Evolutionary conservation across 2,329 filamentous ascomycete species (phyloP).

Genomic region (Aspergillus persii): DNA sequence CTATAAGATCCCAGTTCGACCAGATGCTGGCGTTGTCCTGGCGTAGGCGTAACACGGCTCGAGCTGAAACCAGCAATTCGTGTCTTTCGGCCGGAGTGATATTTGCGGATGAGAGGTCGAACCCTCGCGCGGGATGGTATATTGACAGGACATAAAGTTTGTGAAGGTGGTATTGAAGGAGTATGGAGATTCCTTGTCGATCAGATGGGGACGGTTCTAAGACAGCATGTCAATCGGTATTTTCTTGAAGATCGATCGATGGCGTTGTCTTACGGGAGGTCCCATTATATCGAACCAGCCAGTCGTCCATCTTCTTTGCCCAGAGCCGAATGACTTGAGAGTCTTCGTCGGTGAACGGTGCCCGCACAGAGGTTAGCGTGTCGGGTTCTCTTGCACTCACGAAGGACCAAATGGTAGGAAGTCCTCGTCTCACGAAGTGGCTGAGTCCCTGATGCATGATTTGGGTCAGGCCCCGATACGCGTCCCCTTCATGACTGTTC

Average conservation of each 20-base stretch:
- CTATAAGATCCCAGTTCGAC: slow-evolving; percentile 33
- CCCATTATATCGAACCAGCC: slow-evolving; percentile 30
- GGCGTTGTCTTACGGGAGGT: slow-evolving; percentile 20
- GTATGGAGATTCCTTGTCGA: slow-evolving; percentile 28
- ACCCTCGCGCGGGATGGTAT: slow-evolving; percentile 29
- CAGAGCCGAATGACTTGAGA: slow-evolving; percentile 28
- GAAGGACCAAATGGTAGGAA: slow-evolving; percentile 30
- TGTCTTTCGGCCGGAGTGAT: slow-evolving; percentile 27
- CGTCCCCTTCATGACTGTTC: slow-evolving; percentile 22
- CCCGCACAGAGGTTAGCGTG: slow-evolving; percentile 8
- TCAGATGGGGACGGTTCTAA: slow-evolving; percentile 20
- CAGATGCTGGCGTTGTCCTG: slow-evolving; percentile 31
- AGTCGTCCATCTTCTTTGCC: slow-evolving; percentile 29
- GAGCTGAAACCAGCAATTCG: slow-evolving; percentile 29
- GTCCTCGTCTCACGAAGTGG: slow-evolving; percentile 28
- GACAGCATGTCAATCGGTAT: neutral
- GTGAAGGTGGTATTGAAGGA: slow-evolving; percentile 32
- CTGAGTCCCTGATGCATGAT: slow-evolving; percentile 32
- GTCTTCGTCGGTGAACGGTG: slow-evolving; percentile 26
- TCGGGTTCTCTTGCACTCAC: slow-evolving; percentile 20
- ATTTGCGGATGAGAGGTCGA: slow-evolving; percentile 27
- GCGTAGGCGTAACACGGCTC: slow-evolving; percentile 26
- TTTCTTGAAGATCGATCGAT: neutral
- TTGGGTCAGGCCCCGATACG: slow-evolving; percentile 27
- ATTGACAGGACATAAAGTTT: slow-evolving; percentile 32